Conservation (phyloP, 2,329 filamentous ascomycete species). For the Fusarium sp. region DNA sequence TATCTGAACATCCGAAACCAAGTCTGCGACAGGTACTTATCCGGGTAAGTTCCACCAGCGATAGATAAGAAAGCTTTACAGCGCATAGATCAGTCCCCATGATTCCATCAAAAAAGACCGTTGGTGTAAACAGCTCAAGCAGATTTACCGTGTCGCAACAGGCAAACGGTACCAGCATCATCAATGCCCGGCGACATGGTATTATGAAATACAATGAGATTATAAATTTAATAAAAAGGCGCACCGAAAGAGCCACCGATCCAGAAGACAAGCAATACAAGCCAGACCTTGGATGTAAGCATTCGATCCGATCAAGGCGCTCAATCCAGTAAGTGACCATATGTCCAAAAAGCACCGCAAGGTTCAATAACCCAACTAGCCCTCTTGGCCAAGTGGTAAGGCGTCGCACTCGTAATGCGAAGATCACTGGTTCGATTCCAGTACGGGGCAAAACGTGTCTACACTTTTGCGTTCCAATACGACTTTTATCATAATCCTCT, state of each 20-base stretch:
- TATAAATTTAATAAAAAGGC: too few species aligned
- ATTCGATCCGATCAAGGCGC: too few species aligned
- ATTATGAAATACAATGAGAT: too few species aligned
- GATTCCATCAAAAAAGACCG: too few species aligned
- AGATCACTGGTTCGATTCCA: conserved; percentile 45
- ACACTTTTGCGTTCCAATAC: not conserved
- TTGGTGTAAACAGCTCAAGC: too few species aligned
- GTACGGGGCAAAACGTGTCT: conserved; percentile 22
- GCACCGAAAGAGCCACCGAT: too few species aligned
- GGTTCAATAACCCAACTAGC: conserved; percentile 19
- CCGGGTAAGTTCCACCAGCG: fast-evolving
- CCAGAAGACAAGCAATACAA: too few species aligned
- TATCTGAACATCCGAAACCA: not conserved
- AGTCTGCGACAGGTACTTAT: fast-evolving
- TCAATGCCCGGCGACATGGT: too few species aligned
- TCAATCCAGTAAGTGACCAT: fast-evolving
- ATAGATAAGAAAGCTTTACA: fast-evolving
- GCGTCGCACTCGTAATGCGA: conserved; percentile 46
- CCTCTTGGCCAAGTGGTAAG: conserved; percentile 46
- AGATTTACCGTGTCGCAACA: too few species aligned
- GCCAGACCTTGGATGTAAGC: too few species aligned
- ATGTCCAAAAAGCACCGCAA: fast-evolving
- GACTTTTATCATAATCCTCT: fast-evolving
- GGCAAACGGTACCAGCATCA: too few species aligned
- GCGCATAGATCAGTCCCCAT: not conserved